Evolutionary conservation across 768 basidiomycete genomes (phyloP).

Genomic region (Trametes gibbosa): DNA sequence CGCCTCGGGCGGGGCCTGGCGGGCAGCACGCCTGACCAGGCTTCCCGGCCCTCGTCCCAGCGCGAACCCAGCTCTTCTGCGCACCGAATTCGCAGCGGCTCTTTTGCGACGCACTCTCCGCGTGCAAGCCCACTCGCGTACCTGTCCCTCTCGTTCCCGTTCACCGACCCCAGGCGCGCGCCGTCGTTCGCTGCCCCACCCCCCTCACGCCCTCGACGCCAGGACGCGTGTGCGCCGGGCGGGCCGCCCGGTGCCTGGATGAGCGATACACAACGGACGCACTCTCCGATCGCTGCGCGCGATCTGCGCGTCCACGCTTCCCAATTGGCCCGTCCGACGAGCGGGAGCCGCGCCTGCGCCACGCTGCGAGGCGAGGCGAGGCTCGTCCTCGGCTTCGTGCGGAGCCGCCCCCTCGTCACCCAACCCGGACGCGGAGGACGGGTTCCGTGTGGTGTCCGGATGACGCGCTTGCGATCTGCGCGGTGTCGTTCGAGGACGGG

Average conservation of each 20-base stretch:
- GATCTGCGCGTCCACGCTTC: slow-evolving; percentile 2
- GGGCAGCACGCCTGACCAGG: slow-evolving; percentile 4
- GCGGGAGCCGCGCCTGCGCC: too few relatives aligned
- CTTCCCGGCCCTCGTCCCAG: neutral
- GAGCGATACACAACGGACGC: neutral
- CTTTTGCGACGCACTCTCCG: neutral
- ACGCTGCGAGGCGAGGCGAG: too few relatives aligned
- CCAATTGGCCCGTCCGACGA: slow-evolving; percentile 3
- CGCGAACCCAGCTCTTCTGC: neutral
- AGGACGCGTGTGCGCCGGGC: too few relatives aligned
- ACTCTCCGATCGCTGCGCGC: neutral
- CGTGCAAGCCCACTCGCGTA: neutral
- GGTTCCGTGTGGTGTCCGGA: neutral
- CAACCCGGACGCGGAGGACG: neutral
- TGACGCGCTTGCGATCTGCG: neutral
- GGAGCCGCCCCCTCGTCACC: neutral
- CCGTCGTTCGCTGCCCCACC: too few relatives aligned
- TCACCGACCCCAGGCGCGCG: too few relatives aligned
- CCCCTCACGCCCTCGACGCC: too few relatives aligned
- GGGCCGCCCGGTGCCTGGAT: neutral
- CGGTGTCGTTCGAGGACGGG: too few relatives aligned
- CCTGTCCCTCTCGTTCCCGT: too few relatives aligned
- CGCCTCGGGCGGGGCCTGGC: slow-evolving; percentile 1
- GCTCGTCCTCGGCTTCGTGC: neutral
- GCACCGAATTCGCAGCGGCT: neutral